Evolutionary conservation across 345 rosid species (phyloP), one percentile per base, ranked within the genome.

Genomic region (Cardamine chenopodiifolia): DNA sequence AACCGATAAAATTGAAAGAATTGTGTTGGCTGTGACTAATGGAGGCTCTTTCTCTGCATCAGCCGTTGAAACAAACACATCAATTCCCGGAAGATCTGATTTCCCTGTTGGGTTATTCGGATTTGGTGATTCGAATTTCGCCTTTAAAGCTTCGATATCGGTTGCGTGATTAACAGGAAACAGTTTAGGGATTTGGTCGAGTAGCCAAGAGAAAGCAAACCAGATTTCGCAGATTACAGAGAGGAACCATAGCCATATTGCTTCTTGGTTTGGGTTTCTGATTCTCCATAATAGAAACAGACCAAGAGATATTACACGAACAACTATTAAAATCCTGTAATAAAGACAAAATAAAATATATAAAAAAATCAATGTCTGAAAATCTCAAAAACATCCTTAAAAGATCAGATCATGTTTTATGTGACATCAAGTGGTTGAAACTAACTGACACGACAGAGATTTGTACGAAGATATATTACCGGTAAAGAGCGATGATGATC

Each of bases 131-230:
- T 90, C 98, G 57, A 92, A 90, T 72, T 75, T 90, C 56, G 80
- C 88, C 61, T 79, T 83, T 20, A 92, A 72, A 37, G 83, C 87
- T 66, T 74, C 83, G 5, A 85, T 88, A 74, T 90, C 90, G 50
- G 86, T 77, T 47, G 34, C 67, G 49, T 92, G 94, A 72, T 83
- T 82, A 31, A 88, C 56, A 0, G 96, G 98, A 18, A 76, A 81
- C 19, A 90, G 86, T 86, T 89, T 92, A 1, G 98, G 98, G 61
- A 90, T 84, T 81, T 92, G 94, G 62, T 92, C 96, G 6, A 90
- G 88, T 35, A 92, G 69, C 98, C 98, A 92, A 60, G 92, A 87
- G 82, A 90, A 90, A 58, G 89, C 94, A 57, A 92, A 90, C 98
- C 98, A 92, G 58, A 88, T 60, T 79, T 92, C 98, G 44, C 96